Base-by-base conservation (phyloP, 805 yeast genomes). In the Blastobotrys parvus region DNA sequence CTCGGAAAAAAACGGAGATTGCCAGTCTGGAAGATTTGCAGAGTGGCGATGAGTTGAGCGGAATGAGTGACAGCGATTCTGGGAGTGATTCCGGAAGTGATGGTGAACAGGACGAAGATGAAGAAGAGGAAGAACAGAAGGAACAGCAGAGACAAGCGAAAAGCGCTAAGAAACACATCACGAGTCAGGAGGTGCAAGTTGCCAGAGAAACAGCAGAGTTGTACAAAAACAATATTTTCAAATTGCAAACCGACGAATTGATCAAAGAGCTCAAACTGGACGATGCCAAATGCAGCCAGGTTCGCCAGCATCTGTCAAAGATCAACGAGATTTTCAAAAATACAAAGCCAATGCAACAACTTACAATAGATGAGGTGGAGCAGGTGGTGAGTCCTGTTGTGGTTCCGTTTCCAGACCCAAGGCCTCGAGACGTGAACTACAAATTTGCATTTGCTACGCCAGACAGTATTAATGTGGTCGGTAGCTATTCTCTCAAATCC, bases 201-300 rank as follows among this genome's bases (percentile, higher is more conserved):
- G 95, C 96, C 0, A 74, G 95, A 54, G 97, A 89, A 61, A 85
- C 97, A 1, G 92, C 94, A 1, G 97, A 89, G 61, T 67, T 90
- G 37, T 92, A 89, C 77, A 87, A 89, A 58, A 87, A 96, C 6
- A 92, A 89, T 63, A 88, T 92, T 43, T 90, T 92, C 78, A 92
- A 92, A 62, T 65, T 92, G 45, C 95, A 92, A 66, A 88, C 92
- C 47, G 97, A 89, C 63, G 97, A 89, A 59, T 68, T 92, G 33
- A 67, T 92, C 53, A 75, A 77, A 52, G 97, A 90, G 62, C 75
- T 90, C 33, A 75, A 77, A 53, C 61, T 89, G 33, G 83, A 83
- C 54, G 90, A 85, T 16, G 62, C 75, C 15, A 80, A 81, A 55
- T 73, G 82, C 35, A 59, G 74, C 40, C 68, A 71, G 39, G 77